phyloP scores from a whole-genome alignment of 768 basidiomycete genomes.

The Pleurotus tuber-regium region DNA sequence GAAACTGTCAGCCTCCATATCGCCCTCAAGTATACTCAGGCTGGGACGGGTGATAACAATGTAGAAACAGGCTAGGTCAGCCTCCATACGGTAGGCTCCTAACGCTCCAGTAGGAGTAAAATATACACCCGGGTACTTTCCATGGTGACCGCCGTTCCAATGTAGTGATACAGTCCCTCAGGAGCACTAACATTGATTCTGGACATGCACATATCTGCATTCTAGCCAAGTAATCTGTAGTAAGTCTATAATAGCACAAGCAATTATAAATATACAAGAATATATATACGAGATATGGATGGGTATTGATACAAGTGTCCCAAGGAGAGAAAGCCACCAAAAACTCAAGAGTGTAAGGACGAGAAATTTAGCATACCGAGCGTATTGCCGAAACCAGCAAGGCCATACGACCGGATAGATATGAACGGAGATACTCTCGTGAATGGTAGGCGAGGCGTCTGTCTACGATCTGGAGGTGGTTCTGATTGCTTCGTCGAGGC shows the following conservation, averaged over 20 bases:
- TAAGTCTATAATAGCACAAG: no score
- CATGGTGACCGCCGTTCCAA: no score
- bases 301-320: slow-evolving; percentile 9
- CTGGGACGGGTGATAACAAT: no score
- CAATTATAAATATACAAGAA: slow-evolving; percentile 4
- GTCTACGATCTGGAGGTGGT: slow-evolving; percentile 18
- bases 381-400: slow-evolving; percentile 82
- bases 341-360: slow-evolving; percentile 6
- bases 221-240: no score
- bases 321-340: slow-evolving; percentile 5
- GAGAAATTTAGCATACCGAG: slow-evolving; percentile 54
- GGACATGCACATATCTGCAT: not conserved
- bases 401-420: slow-evolving; percentile 43
- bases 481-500: slow-evolving; percentile 19
- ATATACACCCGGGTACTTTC: no score
- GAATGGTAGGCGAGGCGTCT: slow-evolving; percentile 67
- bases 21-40: no score
- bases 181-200: not conserved
- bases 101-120: no score
- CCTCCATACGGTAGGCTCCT: no score
- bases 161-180: no score
- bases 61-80: no score
- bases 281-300: slow-evolving; percentile 2
- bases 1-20: no score
- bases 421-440: slow-evolving; percentile 70